These are phyloP conservation scores for Solanum pinnatisectum DNA, from an alignment of 257 asterid genomes.

Conservation along the genomic window DNA sequence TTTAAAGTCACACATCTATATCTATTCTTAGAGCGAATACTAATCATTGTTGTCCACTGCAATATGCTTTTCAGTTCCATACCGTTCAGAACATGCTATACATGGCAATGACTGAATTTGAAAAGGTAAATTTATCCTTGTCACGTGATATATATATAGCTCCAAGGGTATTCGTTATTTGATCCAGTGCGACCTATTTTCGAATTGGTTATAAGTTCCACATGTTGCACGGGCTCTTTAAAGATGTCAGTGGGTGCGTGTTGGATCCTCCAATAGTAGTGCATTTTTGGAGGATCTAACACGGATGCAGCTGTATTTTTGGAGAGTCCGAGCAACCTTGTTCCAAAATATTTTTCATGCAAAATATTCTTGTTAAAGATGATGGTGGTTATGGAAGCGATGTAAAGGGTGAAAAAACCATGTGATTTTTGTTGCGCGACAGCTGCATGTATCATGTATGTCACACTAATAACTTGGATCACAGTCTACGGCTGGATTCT, in stretches of 20 bases:
- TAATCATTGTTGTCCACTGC: background rate
- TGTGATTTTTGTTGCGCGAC: background rate
- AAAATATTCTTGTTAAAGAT: background rate
- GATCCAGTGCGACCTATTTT: background rate
- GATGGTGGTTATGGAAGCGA: background rate
- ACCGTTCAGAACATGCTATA: conserved; percentile 59
- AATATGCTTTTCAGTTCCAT: conserved; percentile 53
- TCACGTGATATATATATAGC: background rate
- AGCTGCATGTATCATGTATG: background rate
- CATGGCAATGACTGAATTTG: conserved; percentile 84
- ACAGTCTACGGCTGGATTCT: background rate
- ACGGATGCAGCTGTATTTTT: background rate
- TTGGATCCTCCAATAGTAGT: background rate
- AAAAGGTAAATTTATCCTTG: conserved; percentile 32
- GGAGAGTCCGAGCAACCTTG: background rate
- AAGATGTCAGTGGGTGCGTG: background rate
- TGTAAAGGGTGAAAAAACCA: background rate
- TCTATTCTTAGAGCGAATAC: background rate
- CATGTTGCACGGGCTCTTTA: background rate
- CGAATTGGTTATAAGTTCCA: background rate
- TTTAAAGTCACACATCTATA: background rate
- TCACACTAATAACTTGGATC: background rate
- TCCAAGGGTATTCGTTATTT: background rate
- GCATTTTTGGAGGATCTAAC: background rate
- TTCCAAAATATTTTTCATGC: background rate